phyloP scores from a whole-genome alignment of 768 basidiomycete genomes.

The Psilocybe cyanescens region DNA sequence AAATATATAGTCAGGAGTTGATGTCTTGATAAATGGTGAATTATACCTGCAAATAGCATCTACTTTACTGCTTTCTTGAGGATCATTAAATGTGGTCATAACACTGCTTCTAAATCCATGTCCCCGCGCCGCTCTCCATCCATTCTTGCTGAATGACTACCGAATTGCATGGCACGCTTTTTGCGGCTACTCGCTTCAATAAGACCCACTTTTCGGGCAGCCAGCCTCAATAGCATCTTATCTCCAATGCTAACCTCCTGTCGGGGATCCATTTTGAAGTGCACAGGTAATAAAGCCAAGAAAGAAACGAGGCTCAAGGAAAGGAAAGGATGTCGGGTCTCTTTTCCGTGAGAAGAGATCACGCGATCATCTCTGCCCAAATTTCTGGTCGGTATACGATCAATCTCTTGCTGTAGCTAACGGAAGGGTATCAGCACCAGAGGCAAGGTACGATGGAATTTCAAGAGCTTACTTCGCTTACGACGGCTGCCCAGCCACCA shows the following conservation, averaged over 20 bases:
- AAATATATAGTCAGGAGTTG: no score
- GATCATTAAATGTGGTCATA: no score
- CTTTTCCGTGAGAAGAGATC: slow-evolving; percentile 89
- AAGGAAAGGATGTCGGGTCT: slow-evolving; percentile 90
- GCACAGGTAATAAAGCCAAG: slow-evolving; percentile 77
- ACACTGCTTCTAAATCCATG: slow-evolving; percentile 29
- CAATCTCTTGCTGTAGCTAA: slow-evolving; percentile 88
- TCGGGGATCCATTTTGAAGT: slow-evolving; percentile 81
- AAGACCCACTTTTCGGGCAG: slow-evolving; percentile 75
- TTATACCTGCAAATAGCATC: no score
- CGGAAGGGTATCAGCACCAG: neutral
- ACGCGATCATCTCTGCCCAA: slow-evolving; percentile 94
- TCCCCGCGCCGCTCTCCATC: slow-evolving; percentile 67
- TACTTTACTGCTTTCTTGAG: no score
- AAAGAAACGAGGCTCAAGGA: slow-evolving; percentile 79
- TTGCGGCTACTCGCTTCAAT: slow-evolving; percentile 73
- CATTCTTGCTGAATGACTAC: slow-evolving; percentile 86
- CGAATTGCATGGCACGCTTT: slow-evolving; percentile 98
- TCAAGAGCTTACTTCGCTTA: slow-evolving; percentile 67
- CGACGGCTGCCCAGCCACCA: slow-evolving; percentile 75
- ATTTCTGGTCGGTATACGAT: slow-evolving; percentile 87
- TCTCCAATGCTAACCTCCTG: slow-evolving; percentile 82
- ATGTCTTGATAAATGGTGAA: no score
- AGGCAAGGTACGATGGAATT: neutral
- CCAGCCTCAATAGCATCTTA: slow-evolving; percentile 81